Conservation (phyloP, 768 basidiomycete species). For the Macrolepiota fuliginosa region DNA sequence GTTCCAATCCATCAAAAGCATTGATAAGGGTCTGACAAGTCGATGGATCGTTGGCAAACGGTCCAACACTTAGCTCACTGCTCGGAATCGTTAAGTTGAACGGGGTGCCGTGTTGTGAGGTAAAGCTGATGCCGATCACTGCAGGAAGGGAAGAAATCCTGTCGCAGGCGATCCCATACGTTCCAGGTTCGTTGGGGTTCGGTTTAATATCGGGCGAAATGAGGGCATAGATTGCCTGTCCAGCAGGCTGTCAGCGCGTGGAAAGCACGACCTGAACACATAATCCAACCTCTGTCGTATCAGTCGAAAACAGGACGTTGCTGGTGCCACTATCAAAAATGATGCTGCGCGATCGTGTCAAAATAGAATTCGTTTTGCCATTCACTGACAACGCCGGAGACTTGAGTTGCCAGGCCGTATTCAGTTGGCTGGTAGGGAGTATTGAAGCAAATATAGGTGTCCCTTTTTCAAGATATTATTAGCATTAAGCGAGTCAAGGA, state of each 20-base stretch:
- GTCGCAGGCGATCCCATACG: constrained; percentile 53
- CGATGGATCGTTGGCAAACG: constrained; percentile 47
- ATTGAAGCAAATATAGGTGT: constrained; percentile 41
- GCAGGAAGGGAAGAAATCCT: constrained; percentile 46
- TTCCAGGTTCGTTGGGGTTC: constrained; percentile 47
- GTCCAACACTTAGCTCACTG: constrained; percentile 55
- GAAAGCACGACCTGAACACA: constrained; percentile 1
- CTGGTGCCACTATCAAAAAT: constrained; percentile 61
- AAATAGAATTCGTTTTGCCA: constrained; percentile 42
- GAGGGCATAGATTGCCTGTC: constrained; percentile 52
- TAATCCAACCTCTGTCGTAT: constrained; percentile 40
- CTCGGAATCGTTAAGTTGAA: constrained; percentile 60
- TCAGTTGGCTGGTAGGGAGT: constrained; percentile 24
- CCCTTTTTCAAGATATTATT: constrained; percentile 25
- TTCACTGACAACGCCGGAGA: constrained; percentile 51
- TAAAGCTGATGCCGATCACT: constrained; percentile 50
- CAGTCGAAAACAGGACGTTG: constrained; percentile 49
- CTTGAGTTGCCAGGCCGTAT: constrained; percentile 39
- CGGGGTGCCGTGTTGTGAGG: constrained; percentile 42
- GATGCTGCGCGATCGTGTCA: constrained; percentile 39
- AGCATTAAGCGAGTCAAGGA: background rate
- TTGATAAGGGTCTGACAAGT: constrained; percentile 60
- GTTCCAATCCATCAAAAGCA: constrained; percentile 47
- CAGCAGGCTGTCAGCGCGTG: constrained; percentile 10
- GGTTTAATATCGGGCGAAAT: constrained; percentile 58